A percentile compares a stretch with the other conserved stretches of the same genome.
Evolutionary conservation across 352 stramenopile species (phyloP).

Genomic region (Lagenidium sp.): DNA sequence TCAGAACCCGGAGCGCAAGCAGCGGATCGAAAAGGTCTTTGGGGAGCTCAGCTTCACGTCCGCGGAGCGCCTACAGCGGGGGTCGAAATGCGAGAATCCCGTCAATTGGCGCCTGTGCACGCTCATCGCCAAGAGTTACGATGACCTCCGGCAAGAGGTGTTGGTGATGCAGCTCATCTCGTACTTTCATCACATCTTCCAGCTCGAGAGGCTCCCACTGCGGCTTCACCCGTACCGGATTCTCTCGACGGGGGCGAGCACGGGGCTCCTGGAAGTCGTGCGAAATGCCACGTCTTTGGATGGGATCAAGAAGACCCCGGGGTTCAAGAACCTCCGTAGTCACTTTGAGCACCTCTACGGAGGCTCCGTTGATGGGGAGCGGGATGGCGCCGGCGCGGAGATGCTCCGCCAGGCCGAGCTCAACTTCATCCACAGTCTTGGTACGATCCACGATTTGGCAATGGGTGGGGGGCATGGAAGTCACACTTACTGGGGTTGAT

Average conservation of each 20-base stretch:
- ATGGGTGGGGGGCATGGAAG: too few species aligned
- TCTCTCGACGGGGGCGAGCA: slow-evolving; percentile 90
- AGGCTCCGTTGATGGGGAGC: too few species aligned
- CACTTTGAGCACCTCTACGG: slow-evolving; percentile 94
- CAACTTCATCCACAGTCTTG: slow-evolving; percentile 81
- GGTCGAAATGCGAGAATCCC: slow-evolving; percentile 2
- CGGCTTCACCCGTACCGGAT: slow-evolving; percentile 95
- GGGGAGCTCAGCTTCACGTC: slow-evolving; percentile 53
- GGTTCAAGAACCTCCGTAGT: slow-evolving; percentile 82
- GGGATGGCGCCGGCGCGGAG: slow-evolving; percentile 19
- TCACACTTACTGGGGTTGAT: too few species aligned
- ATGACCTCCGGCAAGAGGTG: slow-evolving; percentile 96
- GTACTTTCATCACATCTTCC: slow-evolving; percentile 93
- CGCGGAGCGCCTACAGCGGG: slow-evolving; percentile 20
- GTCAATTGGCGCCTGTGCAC: slow-evolving; percentile 39
- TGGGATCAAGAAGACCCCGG: slow-evolving; percentile 89
- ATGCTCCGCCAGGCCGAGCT: slow-evolving; percentile 58
- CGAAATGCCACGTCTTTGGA: slow-evolving; percentile 96
- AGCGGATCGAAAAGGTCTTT: slow-evolving; percentile 54
- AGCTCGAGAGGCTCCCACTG: slow-evolving; percentile 83
- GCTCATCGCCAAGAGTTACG: slow-evolving; percentile 96
- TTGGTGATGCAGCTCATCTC: slow-evolving; percentile 97
- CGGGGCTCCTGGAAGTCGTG: slow-evolving; percentile 95
- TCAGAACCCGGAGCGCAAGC: slow-evolving; percentile 32
- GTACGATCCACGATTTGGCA: slow-evolving; percentile 30